Base-by-base conservation (phyloP, 805 yeast species). In the Starmerella cellae region DNA sequence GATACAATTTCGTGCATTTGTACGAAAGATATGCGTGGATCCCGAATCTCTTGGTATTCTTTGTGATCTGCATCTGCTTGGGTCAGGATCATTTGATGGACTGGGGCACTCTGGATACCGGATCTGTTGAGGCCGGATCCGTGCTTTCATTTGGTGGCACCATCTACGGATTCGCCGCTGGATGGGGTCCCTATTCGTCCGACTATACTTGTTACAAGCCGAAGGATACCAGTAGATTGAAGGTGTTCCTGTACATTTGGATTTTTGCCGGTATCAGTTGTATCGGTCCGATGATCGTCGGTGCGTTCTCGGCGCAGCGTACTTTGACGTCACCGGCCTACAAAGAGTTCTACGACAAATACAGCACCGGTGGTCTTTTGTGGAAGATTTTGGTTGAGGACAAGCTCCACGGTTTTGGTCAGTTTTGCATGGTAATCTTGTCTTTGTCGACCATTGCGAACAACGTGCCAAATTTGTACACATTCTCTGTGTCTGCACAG, bases 391-490 rank as follows among this genome's bases (percentile, higher is more conserved):
- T 87, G 46, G 91, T 82, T 41, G 71, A 75, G 50, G 72, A 85
- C 59, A 79, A 94, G 4, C 69, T 84, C 47, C 87, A 82, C 62
- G 87, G 84, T 9, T 83, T 87, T 54, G 95, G 95, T 49, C 78
- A 82, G 61, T 84, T 87, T 70, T 77, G 87, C 63, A 74, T 87
- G 63, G 95, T 87, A 26, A 24, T 87, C 17, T 67, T 87, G 50
- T 83, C 94, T 16, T 64, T 87, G 51, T 82, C 95, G 26, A 83
- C 94, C 26, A 79, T 87, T 44, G 78, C 95, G 51, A 84, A 83
- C 70, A 85, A 84, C 67, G 75, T 85, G 61, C 95, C 95, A 62
- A 85, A 84, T 68, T 77, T 84, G 80, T 87, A 87, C 69, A 82
- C 96, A 21, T 74, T 84, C 55, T 87, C 84, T 32, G 69, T 87